A percentile compares a stretch with the other conserved stretches of the same genome.
These are phyloP conservation scores for Trypanosomatidae sp. DNA, from an alignment of 208 protist genomes.

Conservation along the genomic window DNA sequence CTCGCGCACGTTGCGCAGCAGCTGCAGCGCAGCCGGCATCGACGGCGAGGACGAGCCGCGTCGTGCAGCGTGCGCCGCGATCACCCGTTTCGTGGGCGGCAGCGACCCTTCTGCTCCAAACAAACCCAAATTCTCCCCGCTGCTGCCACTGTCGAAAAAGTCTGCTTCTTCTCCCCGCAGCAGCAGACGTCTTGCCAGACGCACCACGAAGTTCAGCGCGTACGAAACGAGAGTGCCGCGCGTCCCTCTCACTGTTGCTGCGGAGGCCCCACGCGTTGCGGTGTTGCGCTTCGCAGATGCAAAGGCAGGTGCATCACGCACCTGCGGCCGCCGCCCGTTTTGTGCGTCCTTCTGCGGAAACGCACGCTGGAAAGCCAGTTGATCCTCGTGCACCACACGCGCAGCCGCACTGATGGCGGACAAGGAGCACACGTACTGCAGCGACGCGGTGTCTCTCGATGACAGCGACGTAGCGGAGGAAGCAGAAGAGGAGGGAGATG, in stretches of 20 bases:
- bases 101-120: background rate
- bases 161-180: background rate
- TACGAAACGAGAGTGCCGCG: too few relatives aligned
- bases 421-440: slow-evolving; percentile 14
- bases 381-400: slow-evolving; percentile 7
- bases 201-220: too few relatives aligned
- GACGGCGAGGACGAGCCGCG: too few relatives aligned
- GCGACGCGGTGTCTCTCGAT: background rate
- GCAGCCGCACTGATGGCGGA: slow-evolving; percentile 6
- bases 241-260: too few relatives aligned
- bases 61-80: too few relatives aligned
- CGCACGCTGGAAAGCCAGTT: too few relatives aligned
- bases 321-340: slow-evolving; percentile 1
- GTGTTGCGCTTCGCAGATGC: too few relatives aligned
- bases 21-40: slow-evolving; percentile 11
- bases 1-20: slow-evolving; percentile 20
- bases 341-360: too few relatives aligned
- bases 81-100: background rate
- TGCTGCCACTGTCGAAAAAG: background rate
- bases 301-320: background rate
- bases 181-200: too few relatives aligned
- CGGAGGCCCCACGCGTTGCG: too few relatives aligned
- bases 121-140: too few relatives aligned
- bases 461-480: background rate
- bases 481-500: background rate